Evolutionary conservation across 192 early-diverging fungal species (phyloP), one percentile per base, ranked within the genome.

Genomic region (Lobulomyces angularis): DNA sequence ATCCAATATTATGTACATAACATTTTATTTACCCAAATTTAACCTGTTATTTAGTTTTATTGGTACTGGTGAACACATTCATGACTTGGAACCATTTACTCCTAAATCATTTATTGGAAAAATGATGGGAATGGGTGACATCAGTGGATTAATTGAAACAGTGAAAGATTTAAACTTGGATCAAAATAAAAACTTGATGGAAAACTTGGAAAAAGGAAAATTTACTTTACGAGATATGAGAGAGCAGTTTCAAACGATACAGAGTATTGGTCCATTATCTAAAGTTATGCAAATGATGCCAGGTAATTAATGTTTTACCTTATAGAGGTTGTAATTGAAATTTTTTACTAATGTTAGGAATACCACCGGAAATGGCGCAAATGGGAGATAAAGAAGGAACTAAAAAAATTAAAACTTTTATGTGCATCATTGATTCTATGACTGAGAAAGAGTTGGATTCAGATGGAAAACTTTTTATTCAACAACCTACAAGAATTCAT

Each of bases 391-490:
- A 68, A 35, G 57, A 67, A 30, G 80, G 79, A 12, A 53, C 61
- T 18, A 61, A 62, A 27, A 48, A 68, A 21, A 58, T 82, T 41
- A 82, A 81, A 45, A 60, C 69, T 12, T 84, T 83, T 55, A 81
- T 90, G 79, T 84, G 82, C 44, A 81, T 93, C 51, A 87, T 96
- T 74, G 92, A 96, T 54, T 87, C 83, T 48, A 96, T 96, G 92
- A 96, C 74, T 3, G 86, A 92, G 11, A 26, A 55, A 40, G 92
- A 96, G 59, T 63, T 96, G 20, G 83, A 82, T 48, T 78, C 83
- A 48, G 90, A 94, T 50, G 84, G 79, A 21, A 83, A 82, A 41
- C 31, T 80, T n/a, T 94, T 96, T 57, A 51, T 56, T 1, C 65
- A 79, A 12, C 69, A 94, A 34, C 73, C 70, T 20, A 65, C 57